phyloP scores from a whole-genome alignment of 2,329 filamentous ascomycete genomes.

The Clonostachys rosea region DNA sequence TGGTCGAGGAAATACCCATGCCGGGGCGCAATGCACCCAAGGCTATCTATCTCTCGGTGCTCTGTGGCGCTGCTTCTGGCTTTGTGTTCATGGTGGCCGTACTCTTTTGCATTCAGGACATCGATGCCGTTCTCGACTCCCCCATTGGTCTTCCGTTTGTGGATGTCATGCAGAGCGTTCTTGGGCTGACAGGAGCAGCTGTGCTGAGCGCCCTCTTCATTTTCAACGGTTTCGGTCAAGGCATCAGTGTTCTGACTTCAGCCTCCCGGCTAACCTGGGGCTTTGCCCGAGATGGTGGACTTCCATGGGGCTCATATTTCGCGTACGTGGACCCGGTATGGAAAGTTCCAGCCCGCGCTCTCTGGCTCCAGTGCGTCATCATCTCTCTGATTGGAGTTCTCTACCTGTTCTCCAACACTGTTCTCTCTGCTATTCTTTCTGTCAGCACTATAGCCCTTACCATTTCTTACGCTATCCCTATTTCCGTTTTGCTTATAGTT shows the following conservation, averaged over 20 bases:
- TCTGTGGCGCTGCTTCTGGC: slow-evolving; percentile 41
- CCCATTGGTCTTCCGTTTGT: slow-evolving; percentile 40
- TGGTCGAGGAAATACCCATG: slow-evolving; percentile 51
- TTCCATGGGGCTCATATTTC: slow-evolving; percentile 39
- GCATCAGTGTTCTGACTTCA: slow-evolving; percentile 44
- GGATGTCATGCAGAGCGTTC: slow-evolving; percentile 32
- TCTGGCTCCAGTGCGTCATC: slow-evolving; percentile 44
- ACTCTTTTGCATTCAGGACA: slow-evolving; percentile 42
- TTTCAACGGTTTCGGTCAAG: slow-evolving; percentile 50
- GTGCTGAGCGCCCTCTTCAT: slow-evolving; percentile 46
- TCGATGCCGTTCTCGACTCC: slow-evolving; percentile 32
- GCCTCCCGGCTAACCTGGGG: slow-evolving; percentile 48
- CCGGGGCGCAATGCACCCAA: slow-evolving; percentile 44
- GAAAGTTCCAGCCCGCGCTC: slow-evolving; percentile 45
- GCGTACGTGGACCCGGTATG: slow-evolving; percentile 34
- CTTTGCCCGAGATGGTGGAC: slow-evolving; percentile 47
- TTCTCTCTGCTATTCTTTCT: slow-evolving; percentile 47
- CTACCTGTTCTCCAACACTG: slow-evolving; percentile 48
- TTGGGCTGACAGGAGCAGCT: slow-evolving; percentile 29
- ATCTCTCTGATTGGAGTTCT: slow-evolving; percentile 43
- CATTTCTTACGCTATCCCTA: slow-evolving; percentile 43
- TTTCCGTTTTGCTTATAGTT: slow-evolving; percentile 36
- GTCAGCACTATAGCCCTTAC: slow-evolving; percentile 53
- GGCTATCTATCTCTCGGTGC: slow-evolving; percentile 47
- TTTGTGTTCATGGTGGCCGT: slow-evolving; percentile 48